These are phyloP conservation scores for Gossypium gossypioides DNA, from an alignment of 441 rosid genomes.

Conservation along the genomic window DNA sequence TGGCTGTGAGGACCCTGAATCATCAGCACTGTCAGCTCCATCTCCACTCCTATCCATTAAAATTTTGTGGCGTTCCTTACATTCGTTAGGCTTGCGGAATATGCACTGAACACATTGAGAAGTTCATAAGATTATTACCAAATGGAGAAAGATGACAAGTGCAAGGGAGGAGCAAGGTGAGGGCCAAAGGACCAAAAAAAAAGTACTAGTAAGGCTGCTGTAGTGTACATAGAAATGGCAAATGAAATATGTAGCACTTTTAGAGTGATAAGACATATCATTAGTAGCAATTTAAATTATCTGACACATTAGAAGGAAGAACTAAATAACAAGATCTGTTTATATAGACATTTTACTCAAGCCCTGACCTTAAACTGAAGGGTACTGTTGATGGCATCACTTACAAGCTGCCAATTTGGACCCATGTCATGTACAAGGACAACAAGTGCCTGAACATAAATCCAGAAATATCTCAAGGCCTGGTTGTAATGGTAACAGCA, in stretches of 20 bases:
- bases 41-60: constrained; percentile 90
- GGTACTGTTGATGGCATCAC: constrained; percentile 88
- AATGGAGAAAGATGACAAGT: neutral
- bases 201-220: neutral
- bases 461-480: constrained; percentile 11
- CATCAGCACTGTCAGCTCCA: constrained; percentile 99
- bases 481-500: constrained; percentile 10
- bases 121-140: constrained; percentile 15
- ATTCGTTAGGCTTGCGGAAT: constrained; percentile 80
- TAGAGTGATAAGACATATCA: constrained; percentile 2
- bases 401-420: constrained; percentile 98
- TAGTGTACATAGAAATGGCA: neutral
- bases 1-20: constrained; percentile 92
- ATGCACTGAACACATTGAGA: constrained; percentile 50
- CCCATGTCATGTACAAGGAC: constrained; percentile 99
- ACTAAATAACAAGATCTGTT: constrained; percentile 1
- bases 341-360: constrained; percentile 2
- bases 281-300: neutral
- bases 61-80: constrained; percentile 95
- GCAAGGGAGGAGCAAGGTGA: neutral
- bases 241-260: neutral
- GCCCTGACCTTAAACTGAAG: constrained; percentile 75
- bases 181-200: neutral
- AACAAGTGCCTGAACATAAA: constrained; percentile 74
- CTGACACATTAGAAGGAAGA: neutral